Evolutionary conservation across 2,329 filamentous ascomycete genomes (phyloP), one percentile per base, ranked within the genome.

Genomic region (Diplodia intermedia): DNA sequence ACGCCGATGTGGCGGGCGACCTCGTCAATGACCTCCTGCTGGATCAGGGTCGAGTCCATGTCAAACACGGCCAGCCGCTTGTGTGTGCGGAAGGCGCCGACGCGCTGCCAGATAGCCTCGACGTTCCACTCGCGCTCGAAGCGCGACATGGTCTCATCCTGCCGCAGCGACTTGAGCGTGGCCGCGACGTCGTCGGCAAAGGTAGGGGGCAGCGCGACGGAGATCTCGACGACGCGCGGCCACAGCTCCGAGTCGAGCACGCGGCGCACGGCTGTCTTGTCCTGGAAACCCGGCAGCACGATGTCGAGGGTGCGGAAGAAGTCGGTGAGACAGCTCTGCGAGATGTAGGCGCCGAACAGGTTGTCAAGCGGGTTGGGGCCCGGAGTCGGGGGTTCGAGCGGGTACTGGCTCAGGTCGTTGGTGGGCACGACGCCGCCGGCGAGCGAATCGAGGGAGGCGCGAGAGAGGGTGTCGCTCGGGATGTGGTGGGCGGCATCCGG

Each of bases 21-120:
- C 74, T 98, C 89, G 79, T 99, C 95, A 76, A 99, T 98, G 69
- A 97, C 94, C 82, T 99, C 95, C 79, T 99, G 94, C 66, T 94
- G 91, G 77, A 99, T 98, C 69, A 99, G 86, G 0, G 95, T 99
- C 79, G 91, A 95, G 82, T 99, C 95, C 95, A 99, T 99, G 79
- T 99, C 95, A 76, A 99, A 99, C 38, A 97, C 92, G 3, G 94
- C 93, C 12, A 98, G 84, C 9, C 94, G 88, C 72, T 94, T 94
- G 79, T 96, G 88, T 33, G 90, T 86, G 69, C 93, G 85, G 83
- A 90, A 93, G 38, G 94, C 84, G 36, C 83, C 86, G 75, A 94
- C 91, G 50, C 80, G 80, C 79, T 96, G 92, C 70, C 97, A 84
- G 23, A 91, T 87, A 15, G 94, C 90, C 79, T 96, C 92, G 50